Conservation (phyloP, 2,329 filamentous ascomycete species). For the Fusarium neocosmosporiellum region DNA sequence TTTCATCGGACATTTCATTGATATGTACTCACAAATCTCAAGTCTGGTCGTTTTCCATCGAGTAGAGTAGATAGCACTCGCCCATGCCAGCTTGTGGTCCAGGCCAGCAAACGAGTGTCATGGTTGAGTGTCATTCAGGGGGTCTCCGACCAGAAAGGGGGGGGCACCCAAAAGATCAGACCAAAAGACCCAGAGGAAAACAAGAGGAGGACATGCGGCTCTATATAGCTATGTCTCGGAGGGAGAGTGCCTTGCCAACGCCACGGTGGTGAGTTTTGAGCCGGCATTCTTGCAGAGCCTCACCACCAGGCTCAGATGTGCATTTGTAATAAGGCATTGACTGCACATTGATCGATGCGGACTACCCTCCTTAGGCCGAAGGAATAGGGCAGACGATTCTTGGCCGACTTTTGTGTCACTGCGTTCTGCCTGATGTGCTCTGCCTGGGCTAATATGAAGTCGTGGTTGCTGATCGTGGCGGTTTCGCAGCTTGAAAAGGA, state of each 20-base stretch:
- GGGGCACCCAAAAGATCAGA: background rate
- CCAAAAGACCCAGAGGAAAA: background rate
- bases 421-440: background rate
- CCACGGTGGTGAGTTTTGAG: background rate
- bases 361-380: background rate
- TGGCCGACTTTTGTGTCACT: background rate
- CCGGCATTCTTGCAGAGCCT: background rate
- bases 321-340: background rate
- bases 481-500: background rate
- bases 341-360: background rate
- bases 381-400: background rate
- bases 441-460: background rate
- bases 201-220: background rate
- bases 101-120: background rate
- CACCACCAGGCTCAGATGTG: background rate
- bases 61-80: background rate
- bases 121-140: background rate
- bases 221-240: background rate
- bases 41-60: background rate
- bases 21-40: background rate
- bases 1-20: background rate
- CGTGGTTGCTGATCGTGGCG: background rate
- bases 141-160: background rate
- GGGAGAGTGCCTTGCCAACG: background rate
- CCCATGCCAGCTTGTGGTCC: background rate